phyloP scores from a whole-genome alignment of 345 rosid genomes.

The Populus simonii region DNA sequence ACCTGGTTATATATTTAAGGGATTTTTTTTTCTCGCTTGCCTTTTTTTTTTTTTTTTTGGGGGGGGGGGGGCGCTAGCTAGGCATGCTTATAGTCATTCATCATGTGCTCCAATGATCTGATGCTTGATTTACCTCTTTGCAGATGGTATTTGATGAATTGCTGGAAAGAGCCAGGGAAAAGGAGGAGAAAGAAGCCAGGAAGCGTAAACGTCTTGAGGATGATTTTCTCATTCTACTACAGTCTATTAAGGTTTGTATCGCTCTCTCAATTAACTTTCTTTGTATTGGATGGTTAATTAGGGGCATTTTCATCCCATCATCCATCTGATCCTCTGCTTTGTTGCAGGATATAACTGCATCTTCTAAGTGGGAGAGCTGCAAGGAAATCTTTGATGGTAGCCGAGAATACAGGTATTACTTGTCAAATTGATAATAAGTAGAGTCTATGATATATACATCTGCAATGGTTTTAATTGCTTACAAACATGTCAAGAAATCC shows the following conservation, averaged over 20 bases:
- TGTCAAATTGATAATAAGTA: background rate
- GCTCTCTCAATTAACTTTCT: background rate
- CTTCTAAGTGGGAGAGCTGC: conserved; percentile 83
- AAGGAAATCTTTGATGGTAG: conserved; percentile 63
- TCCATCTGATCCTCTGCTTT: conserved; percentile 23
- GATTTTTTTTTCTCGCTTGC: background rate
- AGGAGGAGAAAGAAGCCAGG: conserved; percentile 88
- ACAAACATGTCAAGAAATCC: background rate
- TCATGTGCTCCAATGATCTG: conserved; percentile 6
- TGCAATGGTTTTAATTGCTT: background rate
- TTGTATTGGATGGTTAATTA: background rate
- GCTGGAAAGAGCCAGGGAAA: conserved; percentile 76
- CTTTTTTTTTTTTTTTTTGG: background rate
- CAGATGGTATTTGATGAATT: conserved; percentile 79
- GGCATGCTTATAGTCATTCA: background rate
- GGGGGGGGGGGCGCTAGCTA: no score
- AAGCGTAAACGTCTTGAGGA: conserved; percentile 67
- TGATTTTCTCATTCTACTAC: conserved; percentile 40
- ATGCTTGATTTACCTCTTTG: conserved; percentile 15
- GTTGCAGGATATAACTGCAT: conserved; percentile 65
- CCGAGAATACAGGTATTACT: conserved; percentile 75
- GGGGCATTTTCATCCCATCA: conserved; percentile 17
- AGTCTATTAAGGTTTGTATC: conserved; percentile 41
- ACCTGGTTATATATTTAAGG: background rate
- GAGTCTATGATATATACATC: background rate